These are phyloP conservation scores for Blepharisma undulans DNA, from an alignment of 169 alveolate species.

Conservation along the genomic window DNA sequence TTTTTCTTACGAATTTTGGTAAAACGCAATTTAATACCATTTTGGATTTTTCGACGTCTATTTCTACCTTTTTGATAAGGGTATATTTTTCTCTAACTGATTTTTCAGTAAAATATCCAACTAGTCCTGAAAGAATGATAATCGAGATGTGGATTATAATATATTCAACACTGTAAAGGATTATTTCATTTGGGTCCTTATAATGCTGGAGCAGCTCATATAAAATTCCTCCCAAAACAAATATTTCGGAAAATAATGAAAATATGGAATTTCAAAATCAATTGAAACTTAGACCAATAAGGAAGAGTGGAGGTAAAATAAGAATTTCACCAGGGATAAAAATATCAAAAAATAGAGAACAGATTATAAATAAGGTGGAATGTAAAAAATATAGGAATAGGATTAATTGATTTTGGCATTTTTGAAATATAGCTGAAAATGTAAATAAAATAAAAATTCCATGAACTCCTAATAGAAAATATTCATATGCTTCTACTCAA, in stretches of 20 bases:
- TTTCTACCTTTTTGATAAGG: background rate
- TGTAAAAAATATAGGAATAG: background rate
- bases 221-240: background rate
- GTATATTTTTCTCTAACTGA: background rate
- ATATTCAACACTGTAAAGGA: background rate
- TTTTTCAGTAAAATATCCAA: background rate
- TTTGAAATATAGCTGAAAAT: background rate
- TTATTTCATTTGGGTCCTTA: background rate
- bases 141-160: background rate
- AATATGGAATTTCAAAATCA: background rate
- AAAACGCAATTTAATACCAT: constrained; percentile 16
- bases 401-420: background rate
- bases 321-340: background rate
- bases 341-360: background rate
- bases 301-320: background rate
- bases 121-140: background rate
- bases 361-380: background rate
- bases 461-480: background rate
- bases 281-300: background rate
- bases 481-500: background rate
- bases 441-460: background rate
- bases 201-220: background rate
- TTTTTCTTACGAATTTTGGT: constrained; percentile 51
- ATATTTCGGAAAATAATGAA: background rate
- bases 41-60: background rate